These are phyloP conservation scores for Pseudogymnoascus sp. DNA, from an alignment of 2,329 filamentous ascomycete species.

Conservation along the genomic window DNA sequence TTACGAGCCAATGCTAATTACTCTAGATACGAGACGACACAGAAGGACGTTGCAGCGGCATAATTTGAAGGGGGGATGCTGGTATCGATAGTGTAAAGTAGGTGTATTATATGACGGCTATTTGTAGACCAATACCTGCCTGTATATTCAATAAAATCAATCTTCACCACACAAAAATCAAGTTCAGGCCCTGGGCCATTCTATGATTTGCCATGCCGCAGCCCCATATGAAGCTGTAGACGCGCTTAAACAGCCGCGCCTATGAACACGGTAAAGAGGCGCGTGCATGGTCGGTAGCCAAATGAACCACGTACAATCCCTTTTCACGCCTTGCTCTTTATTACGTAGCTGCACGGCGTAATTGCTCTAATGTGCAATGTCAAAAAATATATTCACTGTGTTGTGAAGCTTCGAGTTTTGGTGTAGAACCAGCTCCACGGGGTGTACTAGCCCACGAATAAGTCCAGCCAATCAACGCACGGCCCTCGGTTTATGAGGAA, in stretches of 20 bases:
- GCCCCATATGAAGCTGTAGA: neutral
- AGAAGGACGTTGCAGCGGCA: conserved; percentile 16
- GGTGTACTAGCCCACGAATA: neutral
- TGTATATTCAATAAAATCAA: conserved; percentile 6
- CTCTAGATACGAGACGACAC: conserved; percentile 28
- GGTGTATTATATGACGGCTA: conserved; percentile 4
- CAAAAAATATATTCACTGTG: neutral
- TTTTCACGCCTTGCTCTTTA: neutral
- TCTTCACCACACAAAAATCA: neutral
- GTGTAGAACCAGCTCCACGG: neutral
- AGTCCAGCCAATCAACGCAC: conserved; percentile 5
- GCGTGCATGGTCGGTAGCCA: neutral
- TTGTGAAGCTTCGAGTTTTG: neutral
- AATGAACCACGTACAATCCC: neutral
- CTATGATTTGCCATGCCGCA: neutral
- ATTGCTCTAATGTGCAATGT: neutral
- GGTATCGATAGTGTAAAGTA: neutral
- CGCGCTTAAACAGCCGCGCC: neutral
- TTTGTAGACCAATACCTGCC: conserved; percentile 5
- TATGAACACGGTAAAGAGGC: neutral
- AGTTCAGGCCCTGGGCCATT: neutral
- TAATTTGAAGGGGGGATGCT: neutral
- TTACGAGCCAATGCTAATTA: conserved; percentile 11
- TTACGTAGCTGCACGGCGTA: neutral
- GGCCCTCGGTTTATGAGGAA: conserved; percentile 6